Base-by-base conservation (phyloP, 345 rosid species). In the Populus deltoides region DNA sequence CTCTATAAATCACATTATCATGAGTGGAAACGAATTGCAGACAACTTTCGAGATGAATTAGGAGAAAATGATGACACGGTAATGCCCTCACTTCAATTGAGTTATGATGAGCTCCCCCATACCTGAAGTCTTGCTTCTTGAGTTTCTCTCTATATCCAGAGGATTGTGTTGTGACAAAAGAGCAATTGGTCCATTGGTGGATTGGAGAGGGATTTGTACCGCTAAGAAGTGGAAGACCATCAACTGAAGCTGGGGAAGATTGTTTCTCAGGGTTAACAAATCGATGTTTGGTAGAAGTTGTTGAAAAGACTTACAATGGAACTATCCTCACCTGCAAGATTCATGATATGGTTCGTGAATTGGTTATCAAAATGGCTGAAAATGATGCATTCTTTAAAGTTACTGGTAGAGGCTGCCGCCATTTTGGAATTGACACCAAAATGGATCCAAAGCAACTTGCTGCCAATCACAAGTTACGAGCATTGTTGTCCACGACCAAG, bases 151-250 rank as follows among this genome's bases (percentile, higher is more conserved):
- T 92, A 10, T 92, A 87, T 84, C 97, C 91, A 0, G 97, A 92
- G 74, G 92, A 88, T 57, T 87, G 87, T 79, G 85, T 88, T 63
- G 81, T 92, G 78, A 81, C 85, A 12, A 89, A 87, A 61, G 87
- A 92, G 70, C 94, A 92, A 57, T 74, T 92, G 13, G 84, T 90
- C 5, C 84, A 84, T 66, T 91, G 94, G 90, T 92, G 92, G 97
- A 80, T 89, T 3, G 91, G 90, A 18, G 94, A 92, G 83, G 97
- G 92, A 24, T 89, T 92, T 76, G 90, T 83, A 43, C 87, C 88
- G 9, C 7, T 39, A 39, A 88, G 87, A 77, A 80, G 71, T 66
- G 84, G 86, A 10, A 84, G 85, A 81, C 79, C 92, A 49, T 78
- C 87, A 65, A 85, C 82, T 55, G 90, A 87, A 78, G 85, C 86